Base-by-base conservation (phyloP, 192 early-diverging fungal genomes). In the Coemansia furcata region DNA sequence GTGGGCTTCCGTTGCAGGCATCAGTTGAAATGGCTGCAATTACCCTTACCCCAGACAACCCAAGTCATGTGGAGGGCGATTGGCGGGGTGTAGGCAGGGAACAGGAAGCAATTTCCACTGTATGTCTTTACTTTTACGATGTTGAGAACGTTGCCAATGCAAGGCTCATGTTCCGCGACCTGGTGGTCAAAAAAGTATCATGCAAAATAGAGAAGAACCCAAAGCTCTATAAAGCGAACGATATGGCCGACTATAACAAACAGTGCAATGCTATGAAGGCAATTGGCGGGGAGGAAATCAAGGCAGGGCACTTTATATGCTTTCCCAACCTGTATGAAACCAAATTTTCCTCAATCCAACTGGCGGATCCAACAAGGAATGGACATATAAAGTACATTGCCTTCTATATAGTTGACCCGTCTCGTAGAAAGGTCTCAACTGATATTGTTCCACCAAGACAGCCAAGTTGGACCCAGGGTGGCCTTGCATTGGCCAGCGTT, bases 81-180 rank as follows among this genome's bases (percentile, higher is more conserved):
- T 93, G 90, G 92, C 88, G 92, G 42, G 71, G 89, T 4, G 90
- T 91, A 58, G 92, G 85, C 3, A 89, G 86, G 78, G 71, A 74
- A 4, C 80, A 86, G 67, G 92, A 92, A 69, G 71, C 77, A 38
- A 90, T 92, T 36, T 77, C 88, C 5, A 88, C 92, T 1, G 86
- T 87, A 0, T 90, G 89, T 6, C 81, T 92, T 37, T 87, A 87
- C 68, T 92, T 90, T 73, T 26, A 26, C 23, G 23, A 26, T 26
- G 23, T 26, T 26, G 23, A 26, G 23, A 26, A 26, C 23, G 23
- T 92, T 57, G 86, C 54, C 54, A 57, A 14, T n/a, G 29, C 54
- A 9, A 30, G 35, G 30, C 29, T 57, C 12, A 11, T 57, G 54
- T 35, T 57, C 32, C 32, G 54, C 10, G 14, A 57, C 29, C 54